Percentiles rank a stretch among this genome's conserved stretches.
phyloP scores from a whole-genome alignment of 148 eudicot species.

The Beta vulgaris region DNA sequence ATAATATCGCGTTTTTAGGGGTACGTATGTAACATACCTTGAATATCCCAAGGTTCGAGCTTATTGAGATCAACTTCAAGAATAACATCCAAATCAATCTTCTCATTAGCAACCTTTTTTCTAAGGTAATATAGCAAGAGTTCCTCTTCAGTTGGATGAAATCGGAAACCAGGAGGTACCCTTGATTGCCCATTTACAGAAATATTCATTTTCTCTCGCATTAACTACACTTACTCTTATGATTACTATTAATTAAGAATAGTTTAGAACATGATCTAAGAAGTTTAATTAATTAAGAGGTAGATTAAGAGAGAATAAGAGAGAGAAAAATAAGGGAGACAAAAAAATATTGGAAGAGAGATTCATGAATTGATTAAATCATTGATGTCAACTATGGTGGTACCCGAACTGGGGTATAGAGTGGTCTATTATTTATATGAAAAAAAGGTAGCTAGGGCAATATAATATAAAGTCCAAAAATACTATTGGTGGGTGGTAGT shows the following conservation, averaged over 20 bases:
- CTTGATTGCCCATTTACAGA: constrained; percentile 65
- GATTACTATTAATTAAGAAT: not conserved
- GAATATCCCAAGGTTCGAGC: constrained; percentile 78
- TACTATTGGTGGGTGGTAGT: not conserved
- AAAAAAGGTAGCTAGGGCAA: constrained; percentile 6
- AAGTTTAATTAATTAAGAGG: no score
- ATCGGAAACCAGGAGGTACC: constrained; percentile 71
- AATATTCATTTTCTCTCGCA: constrained; percentile 44
- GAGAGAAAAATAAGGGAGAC: not conserved
- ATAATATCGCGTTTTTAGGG: no score
- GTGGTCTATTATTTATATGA: constrained; percentile 28
- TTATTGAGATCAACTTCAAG: constrained; percentile 65
- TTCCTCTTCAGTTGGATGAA: constrained; percentile 79
- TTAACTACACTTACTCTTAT: not conserved
- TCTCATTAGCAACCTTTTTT: constrained; percentile 50
- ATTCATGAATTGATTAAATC: constrained; percentile 13
- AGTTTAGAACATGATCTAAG: no score
- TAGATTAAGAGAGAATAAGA: not conserved
- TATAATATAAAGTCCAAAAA: constrained; percentile 8
- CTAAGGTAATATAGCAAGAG: constrained; percentile 58
- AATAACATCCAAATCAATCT: constrained; percentile 63
- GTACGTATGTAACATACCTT: constrained; percentile 41
- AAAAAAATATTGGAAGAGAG: constrained; percentile 6
- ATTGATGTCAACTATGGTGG: constrained; percentile 34
- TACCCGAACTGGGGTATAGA: constrained; percentile 28